Evolutionary conservation across 108 stramenopile species (phyloP).

Genomic region (Skeletonema potamos): DNA sequence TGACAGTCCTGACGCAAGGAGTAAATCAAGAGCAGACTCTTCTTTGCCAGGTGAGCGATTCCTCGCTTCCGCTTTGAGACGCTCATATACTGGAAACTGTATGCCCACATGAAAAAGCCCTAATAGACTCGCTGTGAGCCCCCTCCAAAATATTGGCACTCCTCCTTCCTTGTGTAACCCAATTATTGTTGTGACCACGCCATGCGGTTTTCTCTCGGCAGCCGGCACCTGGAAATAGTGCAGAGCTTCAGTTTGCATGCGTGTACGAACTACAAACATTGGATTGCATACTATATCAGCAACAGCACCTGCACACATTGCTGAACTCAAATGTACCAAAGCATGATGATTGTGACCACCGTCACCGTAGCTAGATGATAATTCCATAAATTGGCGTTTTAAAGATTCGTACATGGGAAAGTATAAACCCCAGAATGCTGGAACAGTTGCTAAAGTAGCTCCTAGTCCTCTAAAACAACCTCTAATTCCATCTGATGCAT

Average conservation of each 20-base stretch:
- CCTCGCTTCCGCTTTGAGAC: conserved; percentile 65
- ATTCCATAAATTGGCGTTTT: conserved; percentile 31
- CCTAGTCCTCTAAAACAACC: conserved; percentile 92
- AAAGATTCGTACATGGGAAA: conserved; percentile 60
- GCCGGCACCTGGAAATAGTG: conserved; percentile 57
- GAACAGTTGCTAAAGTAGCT: conserved; percentile 85
- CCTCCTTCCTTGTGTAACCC: conserved; percentile 64
- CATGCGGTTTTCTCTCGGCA: conserved; percentile 31
- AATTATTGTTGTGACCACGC: conserved; percentile 57
- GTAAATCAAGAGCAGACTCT: conserved; percentile 71
- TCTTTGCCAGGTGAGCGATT: conserved; percentile 36
- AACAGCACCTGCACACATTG: conserved; percentile 81
- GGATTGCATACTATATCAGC: conserved; percentile 92
- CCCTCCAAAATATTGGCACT: conserved; percentile 82
- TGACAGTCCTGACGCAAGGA: conserved; percentile 69
- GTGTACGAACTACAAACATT: conserved; percentile 86
- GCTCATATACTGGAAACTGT: conserved; percentile 92
- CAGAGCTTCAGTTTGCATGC: conserved; percentile 88
- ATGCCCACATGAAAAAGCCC: conserved; percentile 90
- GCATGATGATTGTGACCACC: conserved; percentile 51
- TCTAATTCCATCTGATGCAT: conserved; percentile 64
- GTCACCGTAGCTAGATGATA: conserved; percentile 23
- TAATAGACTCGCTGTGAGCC: conserved; percentile 84
- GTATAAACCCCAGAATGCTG: conserved; percentile 91
- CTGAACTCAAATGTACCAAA: conserved; percentile 70